These are phyloP conservation scores for Penicillium sp. DNA, from an alignment of 2,329 filamentous ascomycete species.

Conservation along the genomic window DNA sequence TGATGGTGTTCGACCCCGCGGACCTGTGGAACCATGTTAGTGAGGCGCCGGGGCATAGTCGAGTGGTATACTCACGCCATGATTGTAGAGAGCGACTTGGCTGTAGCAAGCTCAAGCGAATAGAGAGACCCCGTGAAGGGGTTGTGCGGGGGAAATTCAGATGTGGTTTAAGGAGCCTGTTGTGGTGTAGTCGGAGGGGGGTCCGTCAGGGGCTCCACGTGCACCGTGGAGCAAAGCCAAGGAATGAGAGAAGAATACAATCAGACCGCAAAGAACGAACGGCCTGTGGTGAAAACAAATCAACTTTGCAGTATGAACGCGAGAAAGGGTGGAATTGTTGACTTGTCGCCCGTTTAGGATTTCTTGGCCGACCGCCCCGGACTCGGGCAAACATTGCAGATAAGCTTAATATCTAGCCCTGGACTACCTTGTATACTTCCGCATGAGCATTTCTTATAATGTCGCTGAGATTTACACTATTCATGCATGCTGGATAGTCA, in stretches of 20 bases:
- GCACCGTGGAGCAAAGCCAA: constrained; percentile 11
- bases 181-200: constrained; percentile 10
- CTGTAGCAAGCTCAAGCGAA: constrained; percentile 13
- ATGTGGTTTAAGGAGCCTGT: constrained; percentile 12
- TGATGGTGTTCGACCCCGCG: constrained; percentile 52
- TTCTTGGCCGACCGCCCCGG: constrained; percentile 25
- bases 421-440: not conserved
- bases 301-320: constrained; percentile 2
- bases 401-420: constrained; percentile 8
- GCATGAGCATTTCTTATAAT: not conserved
- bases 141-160: constrained; percentile 17
- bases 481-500: not conserved
- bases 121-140: constrained; percentile 27
- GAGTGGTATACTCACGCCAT: constrained; percentile 50
- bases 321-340: constrained; percentile 21
- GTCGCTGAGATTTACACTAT: too few relatives aligned
- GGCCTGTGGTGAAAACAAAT: constrained; percentile 2
- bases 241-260: constrained; percentile 3
- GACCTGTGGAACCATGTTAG: constrained; percentile 22
- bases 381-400: constrained; percentile 11
- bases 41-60: constrained; percentile 3
- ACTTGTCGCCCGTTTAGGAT: constrained; percentile 23
- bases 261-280: constrained; percentile 5
- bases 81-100: constrained; percentile 28
- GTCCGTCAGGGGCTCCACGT: constrained; percentile 21